Conservation (phyloP, 345 rosid genomes). For the Ceriops zippeliana region DNA sequence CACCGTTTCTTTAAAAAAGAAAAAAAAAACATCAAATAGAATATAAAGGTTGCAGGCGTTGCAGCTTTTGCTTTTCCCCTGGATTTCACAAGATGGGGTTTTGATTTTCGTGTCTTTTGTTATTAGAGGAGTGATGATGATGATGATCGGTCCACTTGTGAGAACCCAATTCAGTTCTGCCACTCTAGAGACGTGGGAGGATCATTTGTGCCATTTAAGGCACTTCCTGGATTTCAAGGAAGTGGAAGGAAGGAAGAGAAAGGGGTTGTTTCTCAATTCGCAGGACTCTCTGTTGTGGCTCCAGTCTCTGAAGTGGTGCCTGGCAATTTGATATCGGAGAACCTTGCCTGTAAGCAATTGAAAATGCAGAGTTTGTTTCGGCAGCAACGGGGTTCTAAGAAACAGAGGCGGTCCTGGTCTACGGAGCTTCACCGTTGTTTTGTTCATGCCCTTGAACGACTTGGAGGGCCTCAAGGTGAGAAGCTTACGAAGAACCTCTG, state of each 20-base stretch:
- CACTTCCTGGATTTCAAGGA: constrained; percentile 11
- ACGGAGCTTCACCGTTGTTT: constrained; percentile 72
- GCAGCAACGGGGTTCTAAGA: constrained; percentile 40
- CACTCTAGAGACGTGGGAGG: constrained; percentile 29
- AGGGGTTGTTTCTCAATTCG: constrained; percentile 29
- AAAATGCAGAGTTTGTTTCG: constrained; percentile 26
- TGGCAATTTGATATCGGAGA: constrained; percentile 15
- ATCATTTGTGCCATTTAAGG: constrained; percentile 42
- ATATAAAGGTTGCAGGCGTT: no score
- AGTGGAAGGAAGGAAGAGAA: constrained; percentile 28
- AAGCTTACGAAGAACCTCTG: neutral
- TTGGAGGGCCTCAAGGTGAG: constrained; percentile 74
- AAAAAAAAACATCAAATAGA: neutral
- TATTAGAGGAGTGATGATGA: constrained; percentile 41
- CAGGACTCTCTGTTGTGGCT: constrained; percentile 39
- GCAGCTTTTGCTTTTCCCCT: neutral
- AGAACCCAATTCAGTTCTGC: constrained; percentile 37
- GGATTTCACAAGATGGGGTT: constrained; percentile 10
- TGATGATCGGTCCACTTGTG: constrained; percentile 35
- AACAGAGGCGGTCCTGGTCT: constrained; percentile 78
- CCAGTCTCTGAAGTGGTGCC: constrained; percentile 34
- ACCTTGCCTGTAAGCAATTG: constrained; percentile 15
- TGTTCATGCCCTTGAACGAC: constrained; percentile 59
- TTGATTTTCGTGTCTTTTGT: neutral
- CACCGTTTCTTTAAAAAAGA: neutral